Evolutionary conservation across 164 flowering plant species (phyloP).

Genomic region (Magnolia changhungtana): DNA sequence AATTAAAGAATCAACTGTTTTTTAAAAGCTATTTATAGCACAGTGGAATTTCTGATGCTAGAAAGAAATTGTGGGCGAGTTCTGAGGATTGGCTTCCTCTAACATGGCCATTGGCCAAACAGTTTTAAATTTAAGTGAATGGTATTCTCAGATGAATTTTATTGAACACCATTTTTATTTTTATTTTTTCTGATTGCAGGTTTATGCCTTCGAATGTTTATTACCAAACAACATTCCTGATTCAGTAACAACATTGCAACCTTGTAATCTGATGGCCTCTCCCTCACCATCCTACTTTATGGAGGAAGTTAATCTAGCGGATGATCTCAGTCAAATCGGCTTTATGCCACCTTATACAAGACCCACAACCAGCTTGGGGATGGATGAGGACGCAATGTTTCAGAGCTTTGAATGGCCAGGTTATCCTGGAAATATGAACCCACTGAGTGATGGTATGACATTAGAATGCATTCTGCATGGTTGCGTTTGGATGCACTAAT

Average conservation of each 20-base stretch:
- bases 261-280: conserved; percentile 16
- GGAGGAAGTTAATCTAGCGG: conserved; percentile 38
- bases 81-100: neutral
- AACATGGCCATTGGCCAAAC: neutral
- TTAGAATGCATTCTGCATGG: conserved; percentile 2
- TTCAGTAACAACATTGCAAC: conserved; percentile 36
- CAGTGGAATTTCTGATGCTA: neutral
- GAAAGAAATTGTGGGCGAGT: neutral
- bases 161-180: neutral
- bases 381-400: conserved; percentile 33
- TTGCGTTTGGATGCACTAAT: no score
- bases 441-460: conserved; percentile 25
- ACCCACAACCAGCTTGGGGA: conserved; percentile 32
- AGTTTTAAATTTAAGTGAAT: neutral
- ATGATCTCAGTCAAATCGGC: conserved; percentile 33
- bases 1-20: neutral
- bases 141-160: neutral
- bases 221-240: conserved; percentile 24
- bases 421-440: conserved; percentile 26
- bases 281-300: conserved; percentile 37
- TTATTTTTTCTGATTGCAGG: conserved; percentile 32
- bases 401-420: conserved; percentile 38
- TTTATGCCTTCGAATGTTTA: conserved; percentile 23
- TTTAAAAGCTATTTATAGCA: neutral
- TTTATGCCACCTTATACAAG: conserved; percentile 48